Evolutionary conservation across 2,329 filamentous ascomycete genomes (phyloP).

Genomic region (Penicillium paneum): DNA sequence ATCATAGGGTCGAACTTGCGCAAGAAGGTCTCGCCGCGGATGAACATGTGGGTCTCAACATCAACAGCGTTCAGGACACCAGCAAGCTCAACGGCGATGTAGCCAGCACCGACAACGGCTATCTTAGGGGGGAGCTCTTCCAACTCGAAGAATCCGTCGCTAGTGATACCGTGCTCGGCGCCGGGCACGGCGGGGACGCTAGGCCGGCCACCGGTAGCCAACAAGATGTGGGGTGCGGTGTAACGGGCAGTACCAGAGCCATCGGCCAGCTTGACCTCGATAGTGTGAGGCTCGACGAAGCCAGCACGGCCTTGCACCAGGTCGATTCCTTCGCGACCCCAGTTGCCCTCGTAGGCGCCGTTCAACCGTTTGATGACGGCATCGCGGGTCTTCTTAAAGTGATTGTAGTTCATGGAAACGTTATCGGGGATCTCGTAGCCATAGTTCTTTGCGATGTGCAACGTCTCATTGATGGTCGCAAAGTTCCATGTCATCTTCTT

Average conservation of each 20-base stretch:
- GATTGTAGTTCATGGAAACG: slow-evolving; percentile 44
- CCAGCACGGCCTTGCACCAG: slow-evolving; percentile 49
- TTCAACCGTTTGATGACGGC: slow-evolving; percentile 47
- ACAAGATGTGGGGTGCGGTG: slow-evolving; percentile 48
- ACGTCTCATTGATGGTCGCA: slow-evolving; percentile 48
- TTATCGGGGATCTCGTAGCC: slow-evolving; percentile 47
- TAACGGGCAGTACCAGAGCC: slow-evolving; percentile 40
- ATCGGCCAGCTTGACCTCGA: slow-evolving; percentile 46
- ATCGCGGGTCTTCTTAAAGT: slow-evolving; percentile 50
- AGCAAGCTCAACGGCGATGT: slow-evolving; percentile 52
- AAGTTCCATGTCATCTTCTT: slow-evolving; percentile 56
- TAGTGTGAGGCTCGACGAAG: slow-evolving; percentile 45
- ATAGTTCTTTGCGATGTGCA: slow-evolving; percentile 47
- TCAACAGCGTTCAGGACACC: slow-evolving; percentile 50
- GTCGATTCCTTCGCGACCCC: slow-evolving; percentile 50
- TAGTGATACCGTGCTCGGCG: slow-evolving; percentile 50
- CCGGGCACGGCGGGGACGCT: slow-evolving; percentile 45
- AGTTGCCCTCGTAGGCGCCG: slow-evolving; percentile 50
- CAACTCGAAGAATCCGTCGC: slow-evolving; percentile 52
- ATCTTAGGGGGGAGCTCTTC: slow-evolving; percentile 51
- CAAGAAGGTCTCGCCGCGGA: slow-evolving; percentile 48
- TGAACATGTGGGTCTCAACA: slow-evolving; percentile 52
- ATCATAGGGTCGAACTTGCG: slow-evolving; percentile 54
- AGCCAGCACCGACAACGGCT: slow-evolving; percentile 51
- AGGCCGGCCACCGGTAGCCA: slow-evolving; percentile 50